Conservation (phyloP, 441 rosid species). For the Croton laevigatus region DNA sequence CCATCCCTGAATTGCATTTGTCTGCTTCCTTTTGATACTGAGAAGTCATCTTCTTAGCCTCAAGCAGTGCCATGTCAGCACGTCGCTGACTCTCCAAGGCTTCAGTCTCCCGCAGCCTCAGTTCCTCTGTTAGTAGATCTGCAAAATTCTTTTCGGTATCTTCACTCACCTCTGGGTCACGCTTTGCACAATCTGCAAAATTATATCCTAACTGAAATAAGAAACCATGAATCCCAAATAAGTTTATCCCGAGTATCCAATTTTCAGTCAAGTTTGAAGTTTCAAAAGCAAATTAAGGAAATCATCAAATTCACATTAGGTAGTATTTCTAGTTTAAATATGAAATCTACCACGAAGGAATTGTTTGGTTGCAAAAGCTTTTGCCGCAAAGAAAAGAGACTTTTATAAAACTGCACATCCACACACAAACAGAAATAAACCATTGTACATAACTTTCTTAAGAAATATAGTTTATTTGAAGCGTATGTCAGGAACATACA, state of each 20-base stretch:
- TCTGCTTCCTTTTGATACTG: constrained; percentile 96
- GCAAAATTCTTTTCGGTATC: constrained; percentile 79
- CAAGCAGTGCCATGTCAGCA: constrained; percentile 70
- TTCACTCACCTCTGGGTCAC: constrained; percentile 74
- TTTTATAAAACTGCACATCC: not conserved
- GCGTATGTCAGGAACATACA: too few species aligned
- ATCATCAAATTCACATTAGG: too few species aligned
- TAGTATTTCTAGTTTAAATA: not conserved
- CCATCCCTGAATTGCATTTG: constrained; percentile 96
- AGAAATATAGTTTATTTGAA: not conserved
- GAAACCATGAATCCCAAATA: constrained; percentile 1
- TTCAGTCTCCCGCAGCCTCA: constrained; percentile 73
- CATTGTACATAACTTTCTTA: not conserved
- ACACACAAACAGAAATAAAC: not conserved
- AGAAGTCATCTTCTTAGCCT: constrained; percentile 89
- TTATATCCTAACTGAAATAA: not conserved
- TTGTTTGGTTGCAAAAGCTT: not conserved
- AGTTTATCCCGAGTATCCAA: not conserved
- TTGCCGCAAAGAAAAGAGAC: not conserved
- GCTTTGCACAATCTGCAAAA: constrained; percentile 70
- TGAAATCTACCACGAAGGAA: not conserved
- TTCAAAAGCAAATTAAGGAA: not conserved
- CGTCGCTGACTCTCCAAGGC: constrained; percentile 70
- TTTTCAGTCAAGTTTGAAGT: not conserved
- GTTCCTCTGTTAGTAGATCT: constrained; percentile 71